phyloP scores from a whole-genome alignment of 495 filamentous ascomycete species.

The Bacidia gigantensis region DNA sequence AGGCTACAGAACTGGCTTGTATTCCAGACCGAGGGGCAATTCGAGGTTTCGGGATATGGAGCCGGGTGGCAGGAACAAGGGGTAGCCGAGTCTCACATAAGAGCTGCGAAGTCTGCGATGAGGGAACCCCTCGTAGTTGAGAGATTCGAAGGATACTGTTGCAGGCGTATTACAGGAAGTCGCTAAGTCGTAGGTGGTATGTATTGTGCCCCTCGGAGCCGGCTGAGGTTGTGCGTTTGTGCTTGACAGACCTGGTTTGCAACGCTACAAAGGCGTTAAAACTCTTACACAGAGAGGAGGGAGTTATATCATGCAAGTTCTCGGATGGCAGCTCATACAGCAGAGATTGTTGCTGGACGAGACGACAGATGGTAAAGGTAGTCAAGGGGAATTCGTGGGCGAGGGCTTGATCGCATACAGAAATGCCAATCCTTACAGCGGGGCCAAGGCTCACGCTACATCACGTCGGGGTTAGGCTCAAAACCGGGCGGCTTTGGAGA shows the following conservation, averaged over 20 bases:
- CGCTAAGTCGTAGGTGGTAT: background rate
- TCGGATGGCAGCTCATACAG: too few species aligned
- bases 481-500: background rate
- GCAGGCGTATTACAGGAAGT: too few species aligned
- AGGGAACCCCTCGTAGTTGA: too few species aligned
- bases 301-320: too few species aligned
- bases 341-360: too few species aligned
- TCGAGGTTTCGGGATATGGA: background rate
- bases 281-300: too few species aligned
- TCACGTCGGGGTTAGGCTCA: background rate
- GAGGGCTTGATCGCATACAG: constrained; percentile 1
- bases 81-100: constrained; percentile 1
- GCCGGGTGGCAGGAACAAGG: background rate
- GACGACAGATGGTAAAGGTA: background rate
- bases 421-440: background rate
- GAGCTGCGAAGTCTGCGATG: too few species aligned
- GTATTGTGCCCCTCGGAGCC: background rate
- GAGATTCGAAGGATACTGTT: too few species aligned
- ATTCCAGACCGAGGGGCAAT: too few species aligned
- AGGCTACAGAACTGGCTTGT: too few species aligned
- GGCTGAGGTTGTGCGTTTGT: background rate
- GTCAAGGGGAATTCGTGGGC: background rate
- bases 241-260: background rate
- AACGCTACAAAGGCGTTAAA: background rate
- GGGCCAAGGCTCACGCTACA: background rate